Percentiles rank a stretch among this genome's conserved stretches.
Evolutionary conservation across 345 rosid genomes (phyloP).

Genomic region (Arabis alpina): DNA sequence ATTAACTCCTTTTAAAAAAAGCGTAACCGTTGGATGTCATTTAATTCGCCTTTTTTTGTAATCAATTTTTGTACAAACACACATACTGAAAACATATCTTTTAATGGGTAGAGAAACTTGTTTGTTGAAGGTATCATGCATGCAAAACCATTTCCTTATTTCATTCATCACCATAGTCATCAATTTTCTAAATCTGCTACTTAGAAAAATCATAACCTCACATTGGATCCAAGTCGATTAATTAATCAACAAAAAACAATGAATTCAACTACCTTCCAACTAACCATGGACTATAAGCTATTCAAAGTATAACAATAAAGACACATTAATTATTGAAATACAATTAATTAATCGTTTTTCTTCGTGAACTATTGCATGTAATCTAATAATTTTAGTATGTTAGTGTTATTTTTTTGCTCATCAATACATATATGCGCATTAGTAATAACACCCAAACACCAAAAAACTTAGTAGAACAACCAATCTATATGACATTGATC

Average conservation of each 20-base stretch:
- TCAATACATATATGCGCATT: too few relatives aligned
- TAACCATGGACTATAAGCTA: not conserved
- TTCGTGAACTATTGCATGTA: not conserved
- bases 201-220: not conserved
- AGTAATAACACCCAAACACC: too few relatives aligned
- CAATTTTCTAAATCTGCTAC: not conserved
- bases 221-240: not conserved
- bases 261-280: conserved; percentile 35
- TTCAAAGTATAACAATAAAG: too few relatives aligned
- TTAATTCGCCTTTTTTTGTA: conserved; percentile 14
- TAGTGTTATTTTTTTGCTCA: too few relatives aligned
- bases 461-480: not conserved
- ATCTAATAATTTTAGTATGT: too few relatives aligned
- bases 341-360: not conserved
- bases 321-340: not conserved
- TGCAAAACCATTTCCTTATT: conserved; percentile 27
- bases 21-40: conserved; percentile 5
- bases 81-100: not conserved
- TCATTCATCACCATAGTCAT: conserved; percentile 5
- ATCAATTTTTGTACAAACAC: conserved; percentile 4
- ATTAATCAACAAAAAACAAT: conserved; percentile 10
- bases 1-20: not conserved
- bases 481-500: not conserved
- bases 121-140: conserved; percentile 36
- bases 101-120: conserved; percentile 18